Base-by-base conservation (phyloP, 1,139 yeast species). In the Pichia inconspicua region DNA sequence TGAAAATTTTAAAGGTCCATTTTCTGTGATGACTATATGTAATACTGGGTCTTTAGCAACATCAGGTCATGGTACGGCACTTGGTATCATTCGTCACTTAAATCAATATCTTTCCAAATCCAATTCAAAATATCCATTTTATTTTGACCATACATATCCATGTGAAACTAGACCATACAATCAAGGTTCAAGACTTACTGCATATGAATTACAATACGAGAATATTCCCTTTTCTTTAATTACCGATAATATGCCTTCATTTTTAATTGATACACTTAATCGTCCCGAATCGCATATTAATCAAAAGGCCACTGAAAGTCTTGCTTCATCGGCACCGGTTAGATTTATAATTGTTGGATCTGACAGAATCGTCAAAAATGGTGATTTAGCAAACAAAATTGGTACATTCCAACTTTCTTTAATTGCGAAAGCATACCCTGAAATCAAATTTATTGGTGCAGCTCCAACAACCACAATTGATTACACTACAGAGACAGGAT, bases 291-390 rank as follows among this genome's bases (percentile, higher is more conserved):
- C 53, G 4, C 56, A 57, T 40, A 45, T 54, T 31, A 51, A 54
- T 27, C 56, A 53, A 41, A 10, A 44, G 10, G 43, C 44, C 27
- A 35, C 41, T 2, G 32, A 41, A 39, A 46, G 48, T 10, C 48
- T 64, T 27, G 45, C 67, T 50, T 66, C 49, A 49, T 53, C 31
- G 54, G 82, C 74, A 61, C 95, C 85, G 1, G 78, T 92, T 48
- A 84, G 84, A 63, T 87, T 89, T 45, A 83, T 90, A 31, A 87
- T 92, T 47, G 97, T 86, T n/a, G 98, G 98, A 41, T 97, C 97
- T n/a, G 98, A 92, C 64, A 77, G 98, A 64, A 84, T 92, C 36
- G 97, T 90, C 2, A 71, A 73, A 42, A 85, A 89, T 65, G 98
- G 98, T 49, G 98, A 92, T 62, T 80, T 96, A 27, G 97, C 97